Evolutionary conservation across 179 eudicot species (phyloP), one percentile per base, ranked within the genome.

Genomic region (Vitellaria paradoxa): DNA sequence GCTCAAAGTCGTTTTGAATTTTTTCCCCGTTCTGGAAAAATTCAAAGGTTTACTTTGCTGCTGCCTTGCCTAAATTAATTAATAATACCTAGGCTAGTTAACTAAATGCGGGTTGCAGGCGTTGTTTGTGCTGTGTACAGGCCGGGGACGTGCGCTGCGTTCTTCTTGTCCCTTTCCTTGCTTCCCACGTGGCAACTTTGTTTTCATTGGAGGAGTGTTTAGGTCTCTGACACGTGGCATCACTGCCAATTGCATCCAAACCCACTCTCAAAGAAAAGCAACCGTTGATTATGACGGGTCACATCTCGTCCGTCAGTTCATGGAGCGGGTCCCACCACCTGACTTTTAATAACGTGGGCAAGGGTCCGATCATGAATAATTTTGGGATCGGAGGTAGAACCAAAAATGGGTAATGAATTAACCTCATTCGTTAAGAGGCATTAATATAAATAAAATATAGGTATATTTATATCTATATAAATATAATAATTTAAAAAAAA

Each of bases 21-120:
- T 81, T 81, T 81, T 30, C 74, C 83, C 68, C 49, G 61, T 73
- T 82, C 65, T 77, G 77, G 77, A 52, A 72, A 81, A 81, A 55
- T 45, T 30, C 37, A 30, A 30, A 30, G 1, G 37, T 2, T 2
- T 30, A 1, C 37, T 2, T 30, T 30, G 37, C 37, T 1, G 37
- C 37, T 30, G 37, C 37, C 37, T 30, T 30, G 37, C 37, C 37
- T 30, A 30, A 30, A 30, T 30, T 30, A 30, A 30, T 30, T 30
- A 30, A 30, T 30, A 30, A 30, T 30, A 30, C 37, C 37, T 30
- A 0, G 2, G 37, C 37, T 30, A 30, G 1, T 30, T 30, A 30
- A 0, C 2, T 30, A 30, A 30, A 30, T 30, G 55, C 7, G 59
- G 59, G 17, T 55, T 14, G 59, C 59, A 55, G 59, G 59, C 59